phyloP scores from a whole-genome alignment of 2,329 filamentous ascomycete genomes.

The Eutypella sp. region DNA sequence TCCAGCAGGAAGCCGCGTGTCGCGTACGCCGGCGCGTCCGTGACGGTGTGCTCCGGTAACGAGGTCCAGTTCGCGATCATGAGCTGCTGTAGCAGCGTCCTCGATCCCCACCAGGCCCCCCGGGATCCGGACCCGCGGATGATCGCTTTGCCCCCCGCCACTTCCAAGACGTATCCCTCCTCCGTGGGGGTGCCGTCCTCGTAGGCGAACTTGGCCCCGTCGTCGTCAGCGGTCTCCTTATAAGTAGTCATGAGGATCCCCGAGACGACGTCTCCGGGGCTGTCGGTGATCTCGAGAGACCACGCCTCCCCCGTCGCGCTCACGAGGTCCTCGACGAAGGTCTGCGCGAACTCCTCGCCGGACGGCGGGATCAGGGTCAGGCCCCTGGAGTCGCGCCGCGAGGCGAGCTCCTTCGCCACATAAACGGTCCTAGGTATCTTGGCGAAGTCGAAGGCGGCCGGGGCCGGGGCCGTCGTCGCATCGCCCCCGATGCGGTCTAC shows the following conservation, averaged over 20 bases:
- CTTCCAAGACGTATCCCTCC: slow-evolving; percentile 44
- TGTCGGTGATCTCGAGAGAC: slow-evolving; percentile 33
- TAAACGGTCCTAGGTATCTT: slow-evolving; percentile 29
- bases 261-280: slow-evolving; percentile 23
- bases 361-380: slow-evolving; percentile 48
- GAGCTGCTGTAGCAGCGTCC: slow-evolving; percentile 38
- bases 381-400: slow-evolving; percentile 36
- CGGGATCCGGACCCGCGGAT: slow-evolving; percentile 38
- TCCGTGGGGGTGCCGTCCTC: slow-evolving; percentile 41
- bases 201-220: slow-evolving; percentile 32
- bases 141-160: slow-evolving; percentile 27
- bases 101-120: slow-evolving; percentile 43
- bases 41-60: slow-evolving; percentile 22
- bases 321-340: slow-evolving; percentile 39
- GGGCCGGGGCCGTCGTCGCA: neutral
- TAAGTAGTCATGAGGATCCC: slow-evolving; percentile 40
- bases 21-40: slow-evolving; percentile 38
- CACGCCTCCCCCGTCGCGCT: slow-evolving; percentile 35
- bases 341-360: slow-evolving; percentile 42
- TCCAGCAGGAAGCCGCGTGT: slow-evolving; percentile 41
- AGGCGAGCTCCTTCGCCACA: slow-evolving; percentile 34
- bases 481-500: neutral
- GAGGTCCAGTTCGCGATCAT: slow-evolving; percentile 26
- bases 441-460: slow-evolving; percentile 8
- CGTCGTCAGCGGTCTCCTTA: too few relatives aligned